Conservation (phyloP, 148 eudicot genomes). For the Camellia lanceoleosa region DNA sequence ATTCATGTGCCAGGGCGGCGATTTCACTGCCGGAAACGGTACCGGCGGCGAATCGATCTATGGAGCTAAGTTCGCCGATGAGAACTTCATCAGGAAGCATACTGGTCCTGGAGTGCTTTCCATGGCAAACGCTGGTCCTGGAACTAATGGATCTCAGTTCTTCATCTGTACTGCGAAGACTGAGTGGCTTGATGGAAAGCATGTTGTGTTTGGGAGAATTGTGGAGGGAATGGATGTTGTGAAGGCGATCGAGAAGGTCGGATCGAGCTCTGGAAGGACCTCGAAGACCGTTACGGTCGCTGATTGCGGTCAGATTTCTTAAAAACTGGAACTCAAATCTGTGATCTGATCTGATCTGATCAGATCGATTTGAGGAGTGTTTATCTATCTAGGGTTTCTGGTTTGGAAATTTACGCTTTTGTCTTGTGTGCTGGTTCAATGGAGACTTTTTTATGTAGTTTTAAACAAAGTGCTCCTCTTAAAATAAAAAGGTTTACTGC, state of each 20-base stretch:
- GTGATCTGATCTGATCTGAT: not conserved
- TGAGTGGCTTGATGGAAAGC: constrained; percentile 70
- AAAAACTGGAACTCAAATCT: not conserved
- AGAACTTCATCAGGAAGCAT: constrained; percentile 54
- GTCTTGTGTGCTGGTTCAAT: not conserved
- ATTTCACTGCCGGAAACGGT: constrained; percentile 53
- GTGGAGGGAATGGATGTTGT: constrained; percentile 63
- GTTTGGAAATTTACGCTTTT: not conserved
- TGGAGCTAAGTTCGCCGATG: constrained; percentile 47
- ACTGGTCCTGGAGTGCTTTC: constrained; percentile 71
- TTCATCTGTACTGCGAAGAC: constrained; percentile 71
- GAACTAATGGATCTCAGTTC: constrained; percentile 78
- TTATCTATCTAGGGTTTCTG: not conserved
- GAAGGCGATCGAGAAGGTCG: constrained; percentile 49
- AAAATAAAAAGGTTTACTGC: not conserved
- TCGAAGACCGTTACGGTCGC: constrained; percentile 48
- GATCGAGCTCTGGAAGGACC: constrained; percentile 43
- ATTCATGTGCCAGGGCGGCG: constrained; percentile 68
- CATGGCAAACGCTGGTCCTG: constrained; percentile 71
- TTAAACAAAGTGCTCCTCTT: not conserved
- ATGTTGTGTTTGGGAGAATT: constrained; percentile 68
- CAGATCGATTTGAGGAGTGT: not conserved
- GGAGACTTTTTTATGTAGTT: not conserved
- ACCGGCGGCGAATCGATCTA: constrained; percentile 63
- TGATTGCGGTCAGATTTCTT: constrained; percentile 62